Evolutionary conservation across 495 filamentous ascomycete genomes (phyloP).

Genomic region (Sabuloglossum arenarium): DNA sequence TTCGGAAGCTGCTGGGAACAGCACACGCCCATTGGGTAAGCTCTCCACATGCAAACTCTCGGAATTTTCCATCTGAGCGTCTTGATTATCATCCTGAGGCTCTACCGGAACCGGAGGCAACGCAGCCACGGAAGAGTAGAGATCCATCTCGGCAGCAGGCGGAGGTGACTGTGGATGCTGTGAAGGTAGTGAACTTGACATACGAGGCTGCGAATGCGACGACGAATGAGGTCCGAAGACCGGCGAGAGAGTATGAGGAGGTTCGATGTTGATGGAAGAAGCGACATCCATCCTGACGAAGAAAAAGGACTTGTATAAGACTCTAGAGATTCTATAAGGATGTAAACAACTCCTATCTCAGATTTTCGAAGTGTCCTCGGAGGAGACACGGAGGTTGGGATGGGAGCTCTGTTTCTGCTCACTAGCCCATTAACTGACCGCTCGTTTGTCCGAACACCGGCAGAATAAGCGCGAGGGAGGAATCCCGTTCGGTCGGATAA

Average conservation of each 20-base stretch:
- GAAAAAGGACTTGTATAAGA: not conserved
- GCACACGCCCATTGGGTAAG: not conserved
- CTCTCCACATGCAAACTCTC: not conserved
- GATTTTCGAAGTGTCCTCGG: not conserved
- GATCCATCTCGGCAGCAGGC: constrained; percentile 2
- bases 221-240: constrained; percentile 1
- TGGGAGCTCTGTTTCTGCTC: no score
- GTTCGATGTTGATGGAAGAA: not conserved
- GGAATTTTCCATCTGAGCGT: constrained; percentile 1
- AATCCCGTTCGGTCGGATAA: no score
- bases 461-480: no score
- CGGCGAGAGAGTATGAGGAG: not conserved
- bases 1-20: not conserved
- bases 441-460: no score
- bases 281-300: constrained; percentile 1
- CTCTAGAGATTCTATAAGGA: not conserved
- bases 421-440: no score
- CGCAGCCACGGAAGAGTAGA: not conserved
- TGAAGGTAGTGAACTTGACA: not conserved
- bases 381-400: not conserved
- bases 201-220: not conserved
- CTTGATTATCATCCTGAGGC: not conserved
- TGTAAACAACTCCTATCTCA: not conserved
- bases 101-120: not conserved
- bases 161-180: not conserved